These are phyloP conservation scores for Orychophragmus violaceus DNA, from an alignment of 345 rosid genomes.

Conservation along the genomic window DNA sequence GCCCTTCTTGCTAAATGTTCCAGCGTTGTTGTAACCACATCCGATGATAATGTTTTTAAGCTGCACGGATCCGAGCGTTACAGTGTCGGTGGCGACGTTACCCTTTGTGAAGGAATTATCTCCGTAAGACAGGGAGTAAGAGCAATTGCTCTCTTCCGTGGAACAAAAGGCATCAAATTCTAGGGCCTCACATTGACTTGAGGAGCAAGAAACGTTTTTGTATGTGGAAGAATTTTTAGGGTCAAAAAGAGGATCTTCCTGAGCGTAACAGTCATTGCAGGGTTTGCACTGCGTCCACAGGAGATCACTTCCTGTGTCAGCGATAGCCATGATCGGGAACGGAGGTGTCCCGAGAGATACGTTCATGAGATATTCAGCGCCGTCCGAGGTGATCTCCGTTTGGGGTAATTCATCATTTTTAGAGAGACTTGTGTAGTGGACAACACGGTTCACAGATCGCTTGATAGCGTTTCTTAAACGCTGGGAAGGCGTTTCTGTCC, in stretches of 20 bases:
- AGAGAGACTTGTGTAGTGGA: neutral
- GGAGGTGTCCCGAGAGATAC: slow-evolving; percentile 27
- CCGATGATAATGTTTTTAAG: slow-evolving; percentile 9
- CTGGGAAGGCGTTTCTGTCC: neutral
- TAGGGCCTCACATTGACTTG: slow-evolving; percentile 18
- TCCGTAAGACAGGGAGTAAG: slow-evolving; percentile 5
- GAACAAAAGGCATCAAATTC: neutral
- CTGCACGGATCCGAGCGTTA: slow-evolving; percentile 12
- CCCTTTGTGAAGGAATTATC: slow-evolving; percentile 14
- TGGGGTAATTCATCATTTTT: neutral
- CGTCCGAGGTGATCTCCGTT: neutral
- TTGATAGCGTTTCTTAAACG: slow-evolving; percentile 17
- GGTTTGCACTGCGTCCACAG: slow-evolving; percentile 35
- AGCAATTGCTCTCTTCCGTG: neutral
- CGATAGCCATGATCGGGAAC: slow-evolving; percentile 18
- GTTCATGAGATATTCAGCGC: slow-evolving; percentile 32
- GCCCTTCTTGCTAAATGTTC: neutral
- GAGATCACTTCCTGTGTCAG: slow-evolving; percentile 35
- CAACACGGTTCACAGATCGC: slow-evolving; percentile 8
- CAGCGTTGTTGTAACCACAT: slow-evolving; percentile 10
- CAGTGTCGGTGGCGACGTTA: slow-evolving; percentile 2
- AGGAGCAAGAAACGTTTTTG: slow-evolving; percentile 26
- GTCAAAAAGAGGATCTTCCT: slow-evolving; percentile 30
- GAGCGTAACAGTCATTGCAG: slow-evolving; percentile 31
- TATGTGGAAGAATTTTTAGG: slow-evolving; percentile 39